Conservation (phyloP, 2,329 filamentous ascomycete species). For the Pseudogymnoascus sp. region DNA sequence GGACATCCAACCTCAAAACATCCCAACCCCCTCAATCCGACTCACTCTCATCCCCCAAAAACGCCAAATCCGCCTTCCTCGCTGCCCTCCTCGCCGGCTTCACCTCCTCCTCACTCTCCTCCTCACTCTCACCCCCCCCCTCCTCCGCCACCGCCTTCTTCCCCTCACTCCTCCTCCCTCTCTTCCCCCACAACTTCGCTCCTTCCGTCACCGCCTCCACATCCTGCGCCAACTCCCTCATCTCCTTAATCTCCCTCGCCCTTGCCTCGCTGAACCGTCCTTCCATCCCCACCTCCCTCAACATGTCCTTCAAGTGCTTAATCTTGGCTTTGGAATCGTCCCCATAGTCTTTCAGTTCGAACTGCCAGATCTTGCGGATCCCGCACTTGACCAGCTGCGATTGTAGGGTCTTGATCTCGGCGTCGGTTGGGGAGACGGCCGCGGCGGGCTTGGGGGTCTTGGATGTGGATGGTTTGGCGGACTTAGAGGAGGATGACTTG, state of each 20-base stretch:
- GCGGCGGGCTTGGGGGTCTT: constrained; percentile 25
- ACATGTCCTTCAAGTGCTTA: constrained; percentile 67
- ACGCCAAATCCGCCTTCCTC: constrained; percentile 45
- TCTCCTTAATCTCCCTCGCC: constrained; percentile 79
- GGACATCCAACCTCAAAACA: not conserved
- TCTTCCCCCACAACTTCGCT: constrained; percentile 65
- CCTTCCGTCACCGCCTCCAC: constrained; percentile 79
- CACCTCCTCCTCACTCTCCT: constrained; percentile 11
- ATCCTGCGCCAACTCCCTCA: constrained; percentile 75
- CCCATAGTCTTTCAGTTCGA: constrained; percentile 69
- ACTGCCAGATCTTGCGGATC: constrained; percentile 83
- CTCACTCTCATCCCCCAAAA: constrained; percentile 63
- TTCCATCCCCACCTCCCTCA: constrained; percentile 77
- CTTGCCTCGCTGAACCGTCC: constrained; percentile 81
- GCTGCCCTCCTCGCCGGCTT: constrained; percentile 26
- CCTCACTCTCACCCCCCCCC: constrained; percentile 31
- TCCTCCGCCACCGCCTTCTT: constrained; percentile 29
- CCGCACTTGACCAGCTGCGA: constrained; percentile 83
- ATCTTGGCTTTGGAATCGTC: constrained; percentile 73
- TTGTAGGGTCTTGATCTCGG: constrained; percentile 82
- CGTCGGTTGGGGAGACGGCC: constrained; percentile 54
- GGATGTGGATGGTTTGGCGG: constrained; percentile 26
- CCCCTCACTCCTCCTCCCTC: constrained; percentile 23
- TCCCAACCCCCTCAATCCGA: constrained; percentile 19
- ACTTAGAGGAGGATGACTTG: constrained; percentile 33